A percentile compares a stretch with the other conserved stretches of the same genome.
These are phyloP conservation scores for Neoboletus magnificus DNA, from an alignment of 768 basidiomycete species.

Conservation along the genomic window DNA sequence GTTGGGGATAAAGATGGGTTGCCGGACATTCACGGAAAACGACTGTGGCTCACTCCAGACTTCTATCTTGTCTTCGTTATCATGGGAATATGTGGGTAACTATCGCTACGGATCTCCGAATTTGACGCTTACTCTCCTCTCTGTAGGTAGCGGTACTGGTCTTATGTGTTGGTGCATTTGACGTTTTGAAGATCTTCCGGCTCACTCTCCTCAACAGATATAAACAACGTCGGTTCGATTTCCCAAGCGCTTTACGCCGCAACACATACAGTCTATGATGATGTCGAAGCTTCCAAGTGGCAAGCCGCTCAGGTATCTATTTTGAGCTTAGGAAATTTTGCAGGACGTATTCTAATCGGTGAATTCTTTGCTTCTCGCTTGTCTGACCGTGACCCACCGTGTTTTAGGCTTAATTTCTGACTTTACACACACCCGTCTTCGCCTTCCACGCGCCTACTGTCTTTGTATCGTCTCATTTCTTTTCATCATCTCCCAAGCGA, in stretches of 20 bases:
- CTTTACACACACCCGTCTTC: constrained; percentile 51
- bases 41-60: constrained; percentile 49
- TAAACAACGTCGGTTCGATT: constrained; percentile 85
- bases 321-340: constrained; percentile 77
- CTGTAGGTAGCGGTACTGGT: constrained; percentile 66
- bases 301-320: constrained; percentile 85
- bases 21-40: constrained; percentile 53
- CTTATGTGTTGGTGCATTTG: constrained; percentile 58
- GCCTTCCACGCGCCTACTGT: constrained; percentile 64
- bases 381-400: neutral
- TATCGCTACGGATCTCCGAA: neutral
- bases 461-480: constrained; percentile 62
- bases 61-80: constrained; percentile 64
- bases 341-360: constrained; percentile 78
- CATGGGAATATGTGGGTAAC: constrained; percentile 51
- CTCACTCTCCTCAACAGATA: constrained; percentile 43
- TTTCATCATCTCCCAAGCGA: constrained; percentile 71
- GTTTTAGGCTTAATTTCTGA: constrained; percentile 66
- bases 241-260: constrained; percentile 65
- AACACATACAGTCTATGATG: constrained; percentile 59
- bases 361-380: neutral
- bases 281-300: constrained; percentile 63
- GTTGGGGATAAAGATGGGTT: constrained; percentile 23
- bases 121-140: neutral
- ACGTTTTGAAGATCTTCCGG: neutral